Evolutionary conservation across 805 yeast species (phyloP), one percentile per base, ranked within the genome.

Genomic region (Candida berthetii): DNA sequence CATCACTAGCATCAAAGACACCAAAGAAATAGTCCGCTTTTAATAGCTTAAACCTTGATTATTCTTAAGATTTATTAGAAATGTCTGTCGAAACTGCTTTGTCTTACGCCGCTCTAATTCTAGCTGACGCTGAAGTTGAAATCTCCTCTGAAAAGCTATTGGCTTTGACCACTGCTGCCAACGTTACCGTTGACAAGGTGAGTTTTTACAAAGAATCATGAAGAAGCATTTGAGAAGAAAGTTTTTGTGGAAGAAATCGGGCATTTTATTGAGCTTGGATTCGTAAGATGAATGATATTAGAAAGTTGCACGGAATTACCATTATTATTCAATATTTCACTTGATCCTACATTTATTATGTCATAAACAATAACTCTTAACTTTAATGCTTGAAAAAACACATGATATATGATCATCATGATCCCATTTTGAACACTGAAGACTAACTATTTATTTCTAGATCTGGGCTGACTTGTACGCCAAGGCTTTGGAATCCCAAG

Each of bases 41-140:
- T 41, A 44, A 31, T 40, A 47, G 60, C 60, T 56, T 55, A 56
- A 56, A 54, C 32, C 24, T 48, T 53, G 61, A 56, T 56, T 56
- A 56, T 55, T 55, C 57, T 55, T 51, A 44, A 34, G 24, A 11
- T 7, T 7, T 29, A 44, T 20, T 31, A 46, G 66, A 53, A 65
- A 82, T 82, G 88, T 81, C 88, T 65, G 51, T 62, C 48, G 90
- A 85, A 76, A 76, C 90, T 61, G 78, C 89, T 60, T 82, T 85
- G 61, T 83, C 95, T 55, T 85, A 85, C 81, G 96, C 96, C 67
- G 95, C 96, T 65, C 79, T 87, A 69, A 86, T 87, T 74, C 78
- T 87, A 71, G 95, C 96, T 55, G 96, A 87, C 68, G 84, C 95
- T 58, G 95, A 84, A 64, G 75, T 85, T 63, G 95, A 86, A 72